Evolutionary conservation across 2,329 filamentous ascomycete genomes (phyloP), one percentile per base, ranked within the genome.

Genomic region (Neofusicoccum sp.): DNA sequence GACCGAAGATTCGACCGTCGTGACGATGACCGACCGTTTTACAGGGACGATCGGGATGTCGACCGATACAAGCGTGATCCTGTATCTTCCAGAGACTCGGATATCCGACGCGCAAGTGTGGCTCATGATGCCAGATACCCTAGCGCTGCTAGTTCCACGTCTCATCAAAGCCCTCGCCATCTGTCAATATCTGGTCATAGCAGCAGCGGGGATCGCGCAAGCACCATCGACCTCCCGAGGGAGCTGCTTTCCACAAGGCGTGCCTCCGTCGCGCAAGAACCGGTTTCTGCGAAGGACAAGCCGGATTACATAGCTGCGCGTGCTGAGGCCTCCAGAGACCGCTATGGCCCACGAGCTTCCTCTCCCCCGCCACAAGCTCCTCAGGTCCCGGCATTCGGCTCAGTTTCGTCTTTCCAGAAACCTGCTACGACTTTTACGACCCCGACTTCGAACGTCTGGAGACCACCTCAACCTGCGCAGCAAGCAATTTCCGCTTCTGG

Each of bases 311-410:
- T 80, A 29, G 78, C 78, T 16, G 77, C 78, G 56, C 78, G 81
- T 44, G 77, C 76, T 43, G 80, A 82, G 64, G 75, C 78, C 6
- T 79, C 78, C 1, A 73, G 75, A 65, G 79, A 81, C 66, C 75
- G 79, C 44, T 81, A 81, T 69, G 77, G 75, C 43, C 77, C 78
- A 52, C 78, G 80, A 61, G 74, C 77, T n/a, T 74, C 76, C 56
- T 83, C 82, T 16, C 83, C 83, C 9, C 82, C 83, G 41, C 83
- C 82, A 33, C 81, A 83, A 65, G 82, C 83, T 31, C 81, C 81
- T 14, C 77, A 80, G 59, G 83, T 86, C 12, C 84, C 84, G 31
- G 83, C 83, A n/a, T 86, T 85, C 71, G 81, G 81, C 33, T 80
- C 79, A 61, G 71, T 78, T 41, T 56, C 61, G 5, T 63, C 61